phyloP scores from a whole-genome alignment of 2,329 filamentous ascomycete species.

The Ceratocystis huliohia region DNA sequence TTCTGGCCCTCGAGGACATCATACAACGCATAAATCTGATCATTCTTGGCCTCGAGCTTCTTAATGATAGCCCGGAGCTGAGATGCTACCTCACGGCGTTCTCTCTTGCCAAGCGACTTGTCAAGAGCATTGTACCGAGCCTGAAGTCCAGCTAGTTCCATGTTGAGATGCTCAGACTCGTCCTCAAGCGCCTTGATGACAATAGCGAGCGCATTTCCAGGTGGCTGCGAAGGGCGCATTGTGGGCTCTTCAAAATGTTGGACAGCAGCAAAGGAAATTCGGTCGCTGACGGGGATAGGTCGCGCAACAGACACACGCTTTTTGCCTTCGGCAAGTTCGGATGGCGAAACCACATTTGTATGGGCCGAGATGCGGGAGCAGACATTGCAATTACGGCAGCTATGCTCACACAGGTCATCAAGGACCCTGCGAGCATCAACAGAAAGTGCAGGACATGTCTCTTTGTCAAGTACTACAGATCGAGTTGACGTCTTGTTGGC shows the following conservation, averaged over 20 bases:
- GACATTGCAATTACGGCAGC: constrained; percentile 44
- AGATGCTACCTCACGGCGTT: constrained; percentile 47
- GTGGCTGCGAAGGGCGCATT: constrained; percentile 54
- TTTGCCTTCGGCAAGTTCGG: constrained; percentile 34
- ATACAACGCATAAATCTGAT: constrained; percentile 70
- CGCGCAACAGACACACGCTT: constrained; percentile 50
- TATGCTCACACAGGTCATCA: constrained; percentile 42
- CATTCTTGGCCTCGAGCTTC: constrained; percentile 58
- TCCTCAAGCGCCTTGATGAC: constrained; percentile 73
- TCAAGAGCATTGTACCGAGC: constrained; percentile 54
- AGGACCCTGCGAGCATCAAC: constrained; percentile 40
- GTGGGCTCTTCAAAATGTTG: constrained; percentile 36
- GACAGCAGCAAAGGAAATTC: constrained; percentile 23
- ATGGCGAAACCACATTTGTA: constrained; percentile 29
- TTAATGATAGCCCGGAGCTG: constrained; percentile 50
- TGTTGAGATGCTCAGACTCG: constrained; percentile 64
- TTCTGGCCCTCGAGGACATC: constrained; percentile 76
- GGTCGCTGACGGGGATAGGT: constrained; percentile 54
- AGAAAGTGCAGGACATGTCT: constrained; percentile 37
- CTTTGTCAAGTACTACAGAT: constrained; percentile 19
- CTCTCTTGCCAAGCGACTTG: constrained; percentile 50
- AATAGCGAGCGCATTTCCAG: constrained; percentile 60
- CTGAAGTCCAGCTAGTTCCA: constrained; percentile 51
- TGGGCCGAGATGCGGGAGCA: constrained; percentile 42
- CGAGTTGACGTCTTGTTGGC: neutral